phyloP scores from a whole-genome alignment of 2,329 filamentous ascomycete genomes.

The Neobulgaria alba region DNA sequence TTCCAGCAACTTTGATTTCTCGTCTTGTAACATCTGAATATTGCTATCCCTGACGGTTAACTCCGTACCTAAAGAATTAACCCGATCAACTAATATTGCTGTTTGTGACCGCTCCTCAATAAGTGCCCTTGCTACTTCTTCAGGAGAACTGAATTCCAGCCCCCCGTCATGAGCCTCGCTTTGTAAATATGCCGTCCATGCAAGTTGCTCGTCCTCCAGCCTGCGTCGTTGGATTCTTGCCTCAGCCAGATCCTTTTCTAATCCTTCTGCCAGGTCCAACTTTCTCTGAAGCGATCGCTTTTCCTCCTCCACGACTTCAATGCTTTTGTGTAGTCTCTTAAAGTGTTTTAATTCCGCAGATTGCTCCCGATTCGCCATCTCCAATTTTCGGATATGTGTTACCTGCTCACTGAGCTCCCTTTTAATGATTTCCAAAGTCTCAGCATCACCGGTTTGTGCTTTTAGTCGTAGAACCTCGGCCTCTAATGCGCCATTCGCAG shows the following conservation, averaged over 20 bases:
- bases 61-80: constrained; percentile 74
- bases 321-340: constrained; percentile 73
- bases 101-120: constrained; percentile 75
- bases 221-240: constrained; percentile 74
- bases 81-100: constrained; percentile 67
- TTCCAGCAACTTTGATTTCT: constrained; percentile 53
- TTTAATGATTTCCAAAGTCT: constrained; percentile 78
- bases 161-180: constrained; percentile 53
- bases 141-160: constrained; percentile 77
- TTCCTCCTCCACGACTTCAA: constrained; percentile 91
- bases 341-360: constrained; percentile 70
- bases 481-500: constrained; percentile 65
- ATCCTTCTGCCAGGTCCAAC: constrained; percentile 62
- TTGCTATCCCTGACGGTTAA: constrained; percentile 67
- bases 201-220: constrained; percentile 76
- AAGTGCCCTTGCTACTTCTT: constrained; percentile 76
- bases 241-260: constrained; percentile 72
- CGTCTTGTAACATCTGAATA: constrained; percentile 62
- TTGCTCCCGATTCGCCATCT: constrained; percentile 73
- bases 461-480: constrained; percentile 77
- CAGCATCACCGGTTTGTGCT: constrained; percentile 76
- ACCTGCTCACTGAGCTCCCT: constrained; percentile 87
- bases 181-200: constrained; percentile 82
- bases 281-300: constrained; percentile 75
- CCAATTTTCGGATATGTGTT: constrained; percentile 77